Evolutionary conservation across 495 filamentous ascomycete species (phyloP).

Genomic region (Bacidia gigantensis): DNA sequence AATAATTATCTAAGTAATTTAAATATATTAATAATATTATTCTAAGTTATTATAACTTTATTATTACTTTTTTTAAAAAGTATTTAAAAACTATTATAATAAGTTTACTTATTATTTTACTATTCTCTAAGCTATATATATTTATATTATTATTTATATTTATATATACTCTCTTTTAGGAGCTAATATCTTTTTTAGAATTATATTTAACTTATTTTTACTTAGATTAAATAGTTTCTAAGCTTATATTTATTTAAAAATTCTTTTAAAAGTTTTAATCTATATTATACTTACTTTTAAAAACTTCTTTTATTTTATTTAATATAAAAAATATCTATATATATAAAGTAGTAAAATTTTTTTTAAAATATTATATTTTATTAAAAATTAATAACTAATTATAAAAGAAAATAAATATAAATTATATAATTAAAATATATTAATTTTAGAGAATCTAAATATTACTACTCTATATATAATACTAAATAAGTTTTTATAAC

Average conservation of each 20-base stretch:
- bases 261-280: background rate
- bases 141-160: background rate
- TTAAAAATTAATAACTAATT: conserved; percentile 1
- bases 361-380: background rate
- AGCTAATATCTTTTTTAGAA: conserved; percentile 2
- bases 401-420: conserved; percentile 2
- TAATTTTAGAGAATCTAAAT: background rate
- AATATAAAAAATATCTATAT: background rate
- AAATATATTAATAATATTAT: conserved; percentile 3
- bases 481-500: background rate
- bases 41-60: conserved; percentile 1
- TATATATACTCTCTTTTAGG: conserved; percentile 1
- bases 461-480: background rate
- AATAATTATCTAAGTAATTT: background rate
- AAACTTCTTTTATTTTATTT: background rate
- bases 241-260: background rate
- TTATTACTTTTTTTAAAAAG: background rate
- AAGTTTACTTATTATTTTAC: conserved; percentile 1
- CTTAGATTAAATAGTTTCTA: background rate
- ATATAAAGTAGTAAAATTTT: background rate
- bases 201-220: background rate
- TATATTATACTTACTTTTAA: background rate
- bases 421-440: background rate
- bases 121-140: background rate
- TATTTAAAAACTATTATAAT: background rate